phyloP scores from a whole-genome alignment of 306 rosid species.

The Albizia julibrissin region DNA sequence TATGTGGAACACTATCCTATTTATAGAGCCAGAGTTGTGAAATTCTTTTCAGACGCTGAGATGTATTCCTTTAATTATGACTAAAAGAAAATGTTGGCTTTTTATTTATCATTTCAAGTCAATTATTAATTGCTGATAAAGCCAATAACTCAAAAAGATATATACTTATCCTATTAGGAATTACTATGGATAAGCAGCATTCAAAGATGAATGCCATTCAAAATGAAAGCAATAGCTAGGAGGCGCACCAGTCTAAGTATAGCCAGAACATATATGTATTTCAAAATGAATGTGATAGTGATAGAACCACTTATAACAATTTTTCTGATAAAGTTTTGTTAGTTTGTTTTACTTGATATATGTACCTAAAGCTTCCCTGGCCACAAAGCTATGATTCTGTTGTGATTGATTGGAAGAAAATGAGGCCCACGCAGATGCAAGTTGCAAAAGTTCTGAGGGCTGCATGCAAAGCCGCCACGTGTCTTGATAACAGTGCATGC shows the following conservation, averaged over 20 bases:
- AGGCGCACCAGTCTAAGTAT: too few species aligned
- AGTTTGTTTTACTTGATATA: neutral
- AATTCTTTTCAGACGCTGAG: neutral
- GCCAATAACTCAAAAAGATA: neutral
- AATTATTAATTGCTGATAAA: neutral
- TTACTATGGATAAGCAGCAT: too few species aligned
- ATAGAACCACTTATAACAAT: neutral
- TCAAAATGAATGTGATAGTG: neutral
- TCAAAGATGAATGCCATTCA: too few species aligned
- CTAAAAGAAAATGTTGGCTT: neutral
- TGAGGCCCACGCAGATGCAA: neutral
- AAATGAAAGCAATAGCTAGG: too few species aligned
- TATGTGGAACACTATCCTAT: neutral
- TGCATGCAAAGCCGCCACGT: neutral
- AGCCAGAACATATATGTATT: too few species aligned
- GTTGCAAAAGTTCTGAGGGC: neutral
- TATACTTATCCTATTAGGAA: neutral
- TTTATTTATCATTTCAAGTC: too few species aligned
- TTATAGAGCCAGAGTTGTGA: slow-evolving; percentile 9
- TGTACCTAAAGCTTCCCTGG: neutral
- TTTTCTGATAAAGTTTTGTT: neutral
- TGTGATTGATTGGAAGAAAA: neutral
- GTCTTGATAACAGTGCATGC: neutral
- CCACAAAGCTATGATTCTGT: neutral
- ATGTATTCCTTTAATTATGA: neutral